These are phyloP conservation scores for Geotrichum fermentans DNA, from an alignment of 1,139 yeast species.

Conservation along the genomic window DNA sequence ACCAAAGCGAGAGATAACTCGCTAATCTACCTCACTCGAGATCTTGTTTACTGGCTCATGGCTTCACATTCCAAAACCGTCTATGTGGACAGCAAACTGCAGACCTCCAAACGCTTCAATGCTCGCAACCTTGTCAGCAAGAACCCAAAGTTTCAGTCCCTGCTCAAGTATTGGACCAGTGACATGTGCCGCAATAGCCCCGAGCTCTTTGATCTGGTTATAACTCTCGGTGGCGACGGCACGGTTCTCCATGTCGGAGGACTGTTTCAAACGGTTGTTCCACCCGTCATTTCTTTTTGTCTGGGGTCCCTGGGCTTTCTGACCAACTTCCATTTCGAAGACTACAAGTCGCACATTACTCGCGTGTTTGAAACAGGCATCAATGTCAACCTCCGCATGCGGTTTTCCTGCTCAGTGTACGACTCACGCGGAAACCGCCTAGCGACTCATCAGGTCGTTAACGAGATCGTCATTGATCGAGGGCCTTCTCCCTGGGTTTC, in stretches of 20 bases:
- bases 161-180: conserved; percentile 55
- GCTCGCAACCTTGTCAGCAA: conserved; percentile 33
- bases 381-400: conserved; percentile 72
- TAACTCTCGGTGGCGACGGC: conserved; percentile 88
- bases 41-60: conserved; percentile 72
- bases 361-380: conserved; percentile 66
- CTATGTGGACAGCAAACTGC: conserved; percentile 65
- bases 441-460: conserved; percentile 73
- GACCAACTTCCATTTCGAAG: conserved; percentile 70
- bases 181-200: conserved; percentile 53
- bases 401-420: conserved; percentile 62
- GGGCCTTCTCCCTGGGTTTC: conserved; percentile 89
- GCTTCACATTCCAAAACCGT: conserved; percentile 46
- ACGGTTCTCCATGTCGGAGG: conserved; percentile 78
- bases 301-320: conserved; percentile 78
- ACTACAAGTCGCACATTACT: conserved; percentile 54
- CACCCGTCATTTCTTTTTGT: conserved; percentile 81
- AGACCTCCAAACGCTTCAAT: conserved; percentile 58
- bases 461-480: conserved; percentile 78
- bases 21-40: conserved; percentile 66
- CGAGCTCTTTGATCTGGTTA: conserved; percentile 65
- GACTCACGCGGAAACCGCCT: conserved; percentile 48
- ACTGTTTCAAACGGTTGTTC: conserved; percentile 72
- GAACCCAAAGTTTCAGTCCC: conserved; percentile 37
- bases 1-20: conserved; percentile 84